Percentiles rank a stretch among this genome's conserved stretches.
Evolutionary conservation across 768 basidiomycete species (phyloP).

Genomic region (Jaapia argillacea): DNA sequence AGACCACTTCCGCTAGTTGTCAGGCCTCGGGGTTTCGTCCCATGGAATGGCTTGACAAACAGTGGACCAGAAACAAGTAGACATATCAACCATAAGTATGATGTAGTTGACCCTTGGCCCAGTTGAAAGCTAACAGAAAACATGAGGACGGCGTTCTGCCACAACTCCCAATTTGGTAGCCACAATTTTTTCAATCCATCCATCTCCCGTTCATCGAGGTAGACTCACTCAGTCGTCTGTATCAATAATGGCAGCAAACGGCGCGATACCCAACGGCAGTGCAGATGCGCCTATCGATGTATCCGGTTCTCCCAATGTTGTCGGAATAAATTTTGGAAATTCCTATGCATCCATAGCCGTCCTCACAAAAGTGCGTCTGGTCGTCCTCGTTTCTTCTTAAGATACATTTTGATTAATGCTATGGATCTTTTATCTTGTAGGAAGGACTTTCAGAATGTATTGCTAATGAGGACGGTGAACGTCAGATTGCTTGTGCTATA

Average conservation of each 20-base stretch:
- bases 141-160: neutral
- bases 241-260: constrained; percentile 29
- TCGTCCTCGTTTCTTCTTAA: neutral
- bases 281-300: constrained; percentile 31
- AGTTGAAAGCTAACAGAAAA: neutral
- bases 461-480: constrained; percentile 96
- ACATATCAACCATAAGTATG: no score
- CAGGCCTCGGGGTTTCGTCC: no score
- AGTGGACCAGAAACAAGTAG: no score
- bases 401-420: neutral
- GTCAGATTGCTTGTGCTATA: constrained; percentile 93
- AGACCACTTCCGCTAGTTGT: no score
- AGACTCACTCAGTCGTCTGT: no score
- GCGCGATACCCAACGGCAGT: constrained; percentile 38
- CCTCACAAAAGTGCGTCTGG: constrained; percentile 69
- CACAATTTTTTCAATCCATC: neutral
- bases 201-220: neutral
- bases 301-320: constrained; percentile 40
- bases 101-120: neutral
- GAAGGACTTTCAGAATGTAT: constrained; percentile 92
- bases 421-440: constrained; percentile 25
- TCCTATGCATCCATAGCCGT: constrained; percentile 93
- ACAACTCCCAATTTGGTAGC: neutral
- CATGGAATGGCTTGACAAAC: no score
- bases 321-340: constrained; percentile 96